Conservation (phyloP, 2,329 filamentous ascomycete species). For the Akanthomyces dipterigenus region DNA sequence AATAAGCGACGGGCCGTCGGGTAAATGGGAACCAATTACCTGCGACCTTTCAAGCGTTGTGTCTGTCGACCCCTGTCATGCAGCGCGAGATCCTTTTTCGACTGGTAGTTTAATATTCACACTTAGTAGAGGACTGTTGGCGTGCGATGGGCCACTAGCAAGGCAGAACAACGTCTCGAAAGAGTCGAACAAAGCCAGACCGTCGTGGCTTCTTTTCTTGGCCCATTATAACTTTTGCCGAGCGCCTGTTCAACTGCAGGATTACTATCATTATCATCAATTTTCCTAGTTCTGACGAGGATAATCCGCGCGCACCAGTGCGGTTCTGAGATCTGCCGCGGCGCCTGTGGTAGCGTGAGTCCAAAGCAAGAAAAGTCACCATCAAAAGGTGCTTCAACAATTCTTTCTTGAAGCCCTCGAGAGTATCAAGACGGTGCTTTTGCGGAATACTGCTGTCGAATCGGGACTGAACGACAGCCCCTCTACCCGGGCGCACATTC, state of each 20-base stretch:
- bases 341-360: conserved; percentile 43
- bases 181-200: conserved; percentile 29
- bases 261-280: background rate
- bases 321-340: conserved; percentile 44
- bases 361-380: conserved; percentile 45
- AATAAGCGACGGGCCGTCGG: background rate
- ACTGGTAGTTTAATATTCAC: too few relatives aligned
- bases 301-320: conserved; percentile 30
- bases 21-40: background rate
- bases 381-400: conserved; percentile 35
- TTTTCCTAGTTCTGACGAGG: too few relatives aligned
- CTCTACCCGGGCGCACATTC: conserved; percentile 34
- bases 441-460: conserved; percentile 42
- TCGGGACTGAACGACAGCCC: conserved; percentile 28
- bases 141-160: background rate
- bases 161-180: conserved; percentile 21
- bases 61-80: background rate
- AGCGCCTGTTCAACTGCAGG: conserved; percentile 34
- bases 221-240: conserved; percentile 28
- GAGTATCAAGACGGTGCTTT: conserved; percentile 31
- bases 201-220: conserved; percentile 29
- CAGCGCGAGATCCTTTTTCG: conserved; percentile 8
- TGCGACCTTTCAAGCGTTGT: background rate
- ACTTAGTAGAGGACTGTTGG: too few relatives aligned
- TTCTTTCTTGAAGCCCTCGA: conserved; percentile 35